Percentiles rank a stretch among this genome's conserved stretches.
phyloP scores from a whole-genome alignment of 2,329 filamentous ascomycete genomes.

The Nemania abortiva region DNA sequence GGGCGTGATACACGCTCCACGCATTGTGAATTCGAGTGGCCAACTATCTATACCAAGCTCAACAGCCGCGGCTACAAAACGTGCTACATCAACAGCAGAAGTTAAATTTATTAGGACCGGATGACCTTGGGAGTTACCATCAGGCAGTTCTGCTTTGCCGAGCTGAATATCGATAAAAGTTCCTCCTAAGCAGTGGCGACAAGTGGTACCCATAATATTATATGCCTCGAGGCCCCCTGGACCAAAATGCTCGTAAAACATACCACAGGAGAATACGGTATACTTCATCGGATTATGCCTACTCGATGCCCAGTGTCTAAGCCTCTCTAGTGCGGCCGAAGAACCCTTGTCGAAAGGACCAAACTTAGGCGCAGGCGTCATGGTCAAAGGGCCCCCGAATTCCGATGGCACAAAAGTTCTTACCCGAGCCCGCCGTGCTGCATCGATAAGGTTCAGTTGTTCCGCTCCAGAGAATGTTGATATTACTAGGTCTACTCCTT shows the following conservation, averaged over 20 bases:
- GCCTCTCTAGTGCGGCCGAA: constrained; percentile 62
- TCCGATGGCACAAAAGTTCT: constrained; percentile 79
- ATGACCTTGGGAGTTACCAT: constrained; percentile 62
- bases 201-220: constrained; percentile 68
- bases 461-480: constrained; percentile 76
- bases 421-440: constrained; percentile 73
- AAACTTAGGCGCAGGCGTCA: constrained; percentile 59
- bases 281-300: constrained; percentile 68
- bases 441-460: constrained; percentile 79
- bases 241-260: constrained; percentile 81
- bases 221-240: constrained; percentile 72
- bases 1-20: constrained; percentile 73
- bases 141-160: constrained; percentile 71
- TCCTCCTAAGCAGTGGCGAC: constrained; percentile 67
- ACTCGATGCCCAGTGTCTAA: constrained; percentile 62
- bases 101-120: constrained; percentile 73
- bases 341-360: constrained; percentile 73
- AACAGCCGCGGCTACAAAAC: constrained; percentile 76
- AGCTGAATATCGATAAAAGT: constrained; percentile 73
- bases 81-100: constrained; percentile 75
- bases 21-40: constrained; percentile 77
- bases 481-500: constrained; percentile 79
- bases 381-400: constrained; percentile 74
- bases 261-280: constrained; percentile 78
- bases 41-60: constrained; percentile 71